Evolutionary conservation across 805 yeast species (phyloP), one percentile per base, ranked within the genome.

Genomic region (Ogataea salicorniae): DNA sequence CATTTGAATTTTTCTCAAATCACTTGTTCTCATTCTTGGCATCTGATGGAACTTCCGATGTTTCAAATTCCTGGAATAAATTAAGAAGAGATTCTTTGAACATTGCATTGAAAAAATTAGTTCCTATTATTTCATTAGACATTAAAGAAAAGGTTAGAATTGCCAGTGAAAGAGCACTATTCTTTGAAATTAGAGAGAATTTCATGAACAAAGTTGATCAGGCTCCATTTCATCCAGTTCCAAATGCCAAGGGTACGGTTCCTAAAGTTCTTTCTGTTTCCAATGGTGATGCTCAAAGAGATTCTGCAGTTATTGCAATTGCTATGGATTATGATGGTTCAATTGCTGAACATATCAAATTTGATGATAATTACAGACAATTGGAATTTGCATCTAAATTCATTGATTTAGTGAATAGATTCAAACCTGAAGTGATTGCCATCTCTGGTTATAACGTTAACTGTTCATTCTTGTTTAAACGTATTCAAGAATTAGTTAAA

Each of bases 221-320:
- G 70, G 96, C 98, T 2, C 97, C 99, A 33, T 91, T 72, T 66
- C 82, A 86, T 56, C 96, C 98, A 6, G 75, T 78, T 41, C 84
- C 87, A 5, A 84, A 76, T 54, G 87, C 80, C 39, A 75, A 78
- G 49, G 96, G 97, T 40, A 86, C 95, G 5, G 75, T 81, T 45
- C 96, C 99, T 18, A 82, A 86, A 52, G 92, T 89, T 0, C 71
- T 94, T 53, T 81, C 96, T 0, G 59, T 94, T 31, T 79, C 95
- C 0, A 81, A 86, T 56, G 99, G 99, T 57, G 84, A 84, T 66
- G 97, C 96, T 60, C 84, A 81, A 52, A 78, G 81, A 39, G 80
- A 80, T 49, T 95, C 94, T 64, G 96, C 98, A 5, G 86, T 89
- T 22, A 80, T 91, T 52, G 96, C 90, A 23, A 84, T 80, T 2